Evolutionary conservation across 768 basidiomycete genomes (phyloP).

Genomic region (Pleurotus ostreatus): DNA sequence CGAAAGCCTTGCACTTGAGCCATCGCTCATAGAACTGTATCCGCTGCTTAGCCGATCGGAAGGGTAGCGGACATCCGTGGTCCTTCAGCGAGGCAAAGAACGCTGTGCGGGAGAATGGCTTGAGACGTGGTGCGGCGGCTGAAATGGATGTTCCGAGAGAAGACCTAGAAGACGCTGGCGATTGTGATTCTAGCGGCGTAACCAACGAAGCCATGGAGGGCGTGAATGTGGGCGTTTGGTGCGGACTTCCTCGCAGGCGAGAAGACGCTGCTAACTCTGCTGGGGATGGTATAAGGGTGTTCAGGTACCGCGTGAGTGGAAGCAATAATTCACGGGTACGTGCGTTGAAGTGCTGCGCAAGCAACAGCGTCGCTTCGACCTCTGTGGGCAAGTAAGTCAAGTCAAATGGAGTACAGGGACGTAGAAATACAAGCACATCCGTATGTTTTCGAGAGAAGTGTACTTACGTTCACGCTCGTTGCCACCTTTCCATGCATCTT

Average conservation of each 20-base stretch:
- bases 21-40: conserved; percentile 60
- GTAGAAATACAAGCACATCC: conserved; percentile 34
- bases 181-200: neutral
- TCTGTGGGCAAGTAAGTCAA: conserved; percentile 30
- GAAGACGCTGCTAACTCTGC: conserved; percentile 38
- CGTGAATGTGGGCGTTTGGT: neutral
- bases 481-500: conserved; percentile 50
- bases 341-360: conserved; percentile 80
- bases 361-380: conserved; percentile 55
- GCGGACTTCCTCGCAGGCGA: conserved; percentile 13
- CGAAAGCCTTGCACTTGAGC: conserved; percentile 74
- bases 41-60: conserved; percentile 60
- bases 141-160: neutral
- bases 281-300: conserved; percentile 77
- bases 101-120: conserved; percentile 62
- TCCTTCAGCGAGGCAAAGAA: conserved; percentile 73
- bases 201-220: conserved; percentile 9
- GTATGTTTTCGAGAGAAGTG: neutral
- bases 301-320: conserved; percentile 89
- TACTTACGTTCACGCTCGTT: conserved; percentile 27
- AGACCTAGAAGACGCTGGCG: neutral
- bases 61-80: conserved; percentile 69
- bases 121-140: conserved; percentile 42
- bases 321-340: conserved; percentile 84
- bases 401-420: conserved; percentile 8